Evolutionary conservation across 78 protist species (phyloP).

Genomic region (Dictyostelium brefeldianum): DNA sequence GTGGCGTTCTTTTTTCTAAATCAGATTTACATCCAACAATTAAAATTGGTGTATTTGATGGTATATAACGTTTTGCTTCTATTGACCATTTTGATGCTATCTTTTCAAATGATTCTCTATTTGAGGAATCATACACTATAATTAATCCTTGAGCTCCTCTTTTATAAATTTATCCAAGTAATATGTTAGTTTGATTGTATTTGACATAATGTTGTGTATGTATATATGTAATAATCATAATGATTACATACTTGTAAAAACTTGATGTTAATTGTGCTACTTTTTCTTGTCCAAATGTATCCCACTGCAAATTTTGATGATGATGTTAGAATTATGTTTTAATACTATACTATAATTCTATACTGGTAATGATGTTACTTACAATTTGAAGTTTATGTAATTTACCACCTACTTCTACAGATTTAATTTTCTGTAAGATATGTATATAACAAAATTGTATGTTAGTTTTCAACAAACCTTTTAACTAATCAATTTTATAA

Average conservation of each 20-base stretch:
- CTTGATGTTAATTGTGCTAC: slow-evolving; percentile 49
- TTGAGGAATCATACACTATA: slow-evolving; percentile 55
- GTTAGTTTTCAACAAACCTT: no score
- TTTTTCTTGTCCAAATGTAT: slow-evolving; percentile 66
- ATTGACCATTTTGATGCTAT: slow-evolving; percentile 24
- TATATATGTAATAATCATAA: no score
- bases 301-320: no score
- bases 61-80: slow-evolving; percentile 41
- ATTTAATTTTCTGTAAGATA: slow-evolving; percentile 66
- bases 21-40: slow-evolving; percentile 68
- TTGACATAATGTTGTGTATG: background rate
- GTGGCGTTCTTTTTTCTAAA: slow-evolving; percentile 10
- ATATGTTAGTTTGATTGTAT: background rate
- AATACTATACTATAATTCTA: background rate
- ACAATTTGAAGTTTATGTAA: slow-evolving; percentile 41
- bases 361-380: background rate
- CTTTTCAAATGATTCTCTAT: slow-evolving; percentile 60
- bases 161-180: background rate
- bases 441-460: no score
- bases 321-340: background rate
- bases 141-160: slow-evolving; percentile 64
- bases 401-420: slow-evolving; percentile 44
- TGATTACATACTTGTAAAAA: slow-evolving; percentile 26
- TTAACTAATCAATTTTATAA: no score
- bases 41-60: slow-evolving; percentile 21